Conservation (phyloP, 768 basidiomycete species). For the Psilocybe subaeruginosa region DNA sequence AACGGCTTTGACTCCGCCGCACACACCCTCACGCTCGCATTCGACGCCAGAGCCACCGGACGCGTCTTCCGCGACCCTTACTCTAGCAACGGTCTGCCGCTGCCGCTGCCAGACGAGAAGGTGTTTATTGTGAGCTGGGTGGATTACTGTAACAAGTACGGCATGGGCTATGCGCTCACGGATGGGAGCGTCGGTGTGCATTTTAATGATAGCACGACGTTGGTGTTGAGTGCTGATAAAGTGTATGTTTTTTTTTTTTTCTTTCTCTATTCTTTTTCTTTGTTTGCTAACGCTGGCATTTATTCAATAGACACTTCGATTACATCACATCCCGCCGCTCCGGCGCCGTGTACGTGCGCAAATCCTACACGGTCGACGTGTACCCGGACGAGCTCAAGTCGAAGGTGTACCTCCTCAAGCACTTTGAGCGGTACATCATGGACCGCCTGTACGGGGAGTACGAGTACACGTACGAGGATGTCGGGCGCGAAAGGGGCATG, state of each 20-base stretch:
- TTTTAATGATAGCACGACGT: conserved; percentile 92
- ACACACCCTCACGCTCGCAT: conserved; percentile 54
- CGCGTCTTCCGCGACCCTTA: conserved; percentile 71
- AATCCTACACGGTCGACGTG: conserved; percentile 65
- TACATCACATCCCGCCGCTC: conserved; percentile 74
- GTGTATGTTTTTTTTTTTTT: conserved; percentile 57
- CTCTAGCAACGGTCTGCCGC: conserved; percentile 8
- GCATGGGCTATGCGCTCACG: conserved; percentile 98
- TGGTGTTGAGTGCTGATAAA: conserved; percentile 87
- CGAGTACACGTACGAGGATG: conserved; percentile 79
- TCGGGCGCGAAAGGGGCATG: conserved; percentile 76
- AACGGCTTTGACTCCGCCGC: conserved; percentile 73
- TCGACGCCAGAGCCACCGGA: conserved; percentile 67
- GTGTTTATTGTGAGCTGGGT: conserved; percentile 99
- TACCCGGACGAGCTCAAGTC: conserved; percentile 85
- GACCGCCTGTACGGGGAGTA: conserved; percentile 85
- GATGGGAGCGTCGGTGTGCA: conserved; percentile 95
- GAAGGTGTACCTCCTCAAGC: conserved; percentile 91
- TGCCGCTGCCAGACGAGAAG: conserved; percentile 60
- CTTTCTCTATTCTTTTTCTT: conserved; percentile 2
- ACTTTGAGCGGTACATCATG: conserved; percentile 96
- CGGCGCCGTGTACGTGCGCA: conserved; percentile 71
- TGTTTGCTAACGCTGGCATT: neutral
- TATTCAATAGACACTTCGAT: conserved; percentile 75
- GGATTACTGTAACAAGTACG: conserved; percentile 98